Conservation (phyloP, 1,139 yeast genomes). For the Suhomyces coccinellae region DNA sequence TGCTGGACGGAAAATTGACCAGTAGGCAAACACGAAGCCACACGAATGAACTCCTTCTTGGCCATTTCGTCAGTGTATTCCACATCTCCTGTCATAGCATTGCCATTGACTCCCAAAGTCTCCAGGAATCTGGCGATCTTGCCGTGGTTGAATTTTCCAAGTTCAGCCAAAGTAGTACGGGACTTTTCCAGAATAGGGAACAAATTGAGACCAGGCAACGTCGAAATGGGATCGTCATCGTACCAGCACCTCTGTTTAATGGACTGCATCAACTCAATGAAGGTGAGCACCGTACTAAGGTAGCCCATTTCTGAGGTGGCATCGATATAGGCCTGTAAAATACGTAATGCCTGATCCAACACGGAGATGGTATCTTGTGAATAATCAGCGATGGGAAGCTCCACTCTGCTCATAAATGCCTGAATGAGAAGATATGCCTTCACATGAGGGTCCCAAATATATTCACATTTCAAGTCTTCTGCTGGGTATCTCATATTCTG, state of each 20-base stretch:
- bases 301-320: constrained; percentile 85
- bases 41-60: constrained; percentile 40
- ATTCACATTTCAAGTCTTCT: constrained; percentile 60
- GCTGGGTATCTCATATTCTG: constrained; percentile 77
- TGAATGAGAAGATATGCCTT: constrained; percentile 84
- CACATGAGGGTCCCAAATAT: constrained; percentile 95
- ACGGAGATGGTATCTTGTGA: constrained; percentile 92
- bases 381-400: constrained; percentile 92
- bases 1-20: constrained; percentile 41
- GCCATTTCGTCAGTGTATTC: constrained; percentile 20
- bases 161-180: constrained; percentile 14
- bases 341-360: constrained; percentile 90
- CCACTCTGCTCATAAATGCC: constrained; percentile 81
- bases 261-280: constrained; percentile 77
- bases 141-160: constrained; percentile 27
- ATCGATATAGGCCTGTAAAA: constrained; percentile 88
- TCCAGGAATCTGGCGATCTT: constrained; percentile 35
- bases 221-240: constrained; percentile 68
- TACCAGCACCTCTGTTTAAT: constrained; percentile 88
- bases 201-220: constrained; percentile 68
- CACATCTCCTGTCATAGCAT: constrained; percentile 28
- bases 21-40: constrained; percentile 51
- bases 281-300: constrained; percentile 55
- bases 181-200: constrained; percentile 13
- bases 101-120: constrained; percentile 34